These are phyloP conservation scores for Phlegmacium glaucopus DNA, from an alignment of 768 basidiomycete species.

Conservation along the genomic window DNA sequence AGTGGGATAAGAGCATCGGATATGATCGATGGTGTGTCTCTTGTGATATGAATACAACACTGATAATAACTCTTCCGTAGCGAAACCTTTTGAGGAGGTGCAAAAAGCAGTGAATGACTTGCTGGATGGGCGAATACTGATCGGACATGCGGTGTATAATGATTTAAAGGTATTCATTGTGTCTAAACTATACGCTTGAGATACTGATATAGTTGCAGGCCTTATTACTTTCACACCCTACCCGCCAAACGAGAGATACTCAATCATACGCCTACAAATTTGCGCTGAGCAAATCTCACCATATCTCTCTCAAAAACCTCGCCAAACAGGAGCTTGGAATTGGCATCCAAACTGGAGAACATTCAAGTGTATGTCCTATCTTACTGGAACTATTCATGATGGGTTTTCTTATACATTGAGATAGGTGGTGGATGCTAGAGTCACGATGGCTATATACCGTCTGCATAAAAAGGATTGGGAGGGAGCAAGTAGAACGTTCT, in stretches of 20 bases:
- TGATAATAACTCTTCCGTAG: constrained; percentile 30
- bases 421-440: constrained; percentile 89
- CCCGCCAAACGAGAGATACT: constrained; percentile 63
- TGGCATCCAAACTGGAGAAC: constrained; percentile 84
- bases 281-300: constrained; percentile 56
- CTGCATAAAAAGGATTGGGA: constrained; percentile 86
- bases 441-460: constrained; percentile 92
- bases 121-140: constrained; percentile 71
- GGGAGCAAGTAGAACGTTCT: constrained; percentile 34
- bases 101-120: constrained; percentile 77
- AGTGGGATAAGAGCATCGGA: constrained; percentile 81
- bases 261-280: constrained; percentile 59
- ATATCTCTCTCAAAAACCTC: constrained; percentile 76
- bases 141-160: constrained; percentile 91
- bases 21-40: constrained; percentile 56
- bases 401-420: background rate
- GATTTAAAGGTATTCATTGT: constrained; percentile 71
- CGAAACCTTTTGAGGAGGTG: constrained; percentile 73
- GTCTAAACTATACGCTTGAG: constrained; percentile 1
- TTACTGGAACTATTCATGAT: background rate
- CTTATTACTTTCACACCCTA: constrained; percentile 70
- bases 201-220: constrained; percentile 35
- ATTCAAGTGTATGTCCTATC: constrained; percentile 70
- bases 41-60: background rate
- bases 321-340: constrained; percentile 76